Base-by-base conservation (phyloP, 2,329 filamentous ascomycete species). In the Acrocalymma vagum region DNA sequence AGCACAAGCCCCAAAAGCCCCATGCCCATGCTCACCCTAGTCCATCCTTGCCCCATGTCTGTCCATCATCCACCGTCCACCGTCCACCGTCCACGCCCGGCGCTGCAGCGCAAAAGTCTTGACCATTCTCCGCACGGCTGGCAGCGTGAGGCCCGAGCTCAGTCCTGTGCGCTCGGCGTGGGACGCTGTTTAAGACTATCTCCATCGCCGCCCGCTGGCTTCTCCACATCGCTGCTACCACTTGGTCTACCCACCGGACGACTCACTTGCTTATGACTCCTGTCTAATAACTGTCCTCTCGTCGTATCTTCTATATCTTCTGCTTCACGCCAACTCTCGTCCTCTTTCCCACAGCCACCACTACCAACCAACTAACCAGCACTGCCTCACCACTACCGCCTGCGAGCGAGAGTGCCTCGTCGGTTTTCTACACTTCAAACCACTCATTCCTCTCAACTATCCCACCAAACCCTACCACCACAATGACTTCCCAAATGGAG, bases 401-500 rank as follows among this genome's bases (percentile, higher is more conserved):
- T 13, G 20, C 26, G 39, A 29, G 13, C 29, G 11, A 37, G 40
- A 30, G 35, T 49, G 23, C 37, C 30, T 14, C 38, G 32, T 29
- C 37, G 31, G 38, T 34, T 25, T 14, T 22, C 30, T 21, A 18
- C 14, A 32, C 17, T 29, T 34, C 16, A 32, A 32, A 11, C 29
- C n/a, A 28, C 20, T 31, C 34, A 4, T 24, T 32, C 15, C 13
- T 34, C 24, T 27, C 34, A 34, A 42, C 37, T 27, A 31, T 29
- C 18, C 35, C 6, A 30, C 35, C 32, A 36, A 38, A 17, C 39
- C 21, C 16, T 22, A 27, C 15, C 22, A 17, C 15, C 17, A 10
- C 24, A 29, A 72, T 72, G 69, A 56, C 69, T 56, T 67, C 66
- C 51, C 62, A 70, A 37, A 77, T 78, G 73, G 75, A 77, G 64